A percentile compares a stretch with the other conserved stretches of the same genome.
These are phyloP conservation scores for Dothistroma septosporum DNA, from an alignment of 2,329 filamentous ascomycete genomes.

Conservation along the genomic window DNA sequence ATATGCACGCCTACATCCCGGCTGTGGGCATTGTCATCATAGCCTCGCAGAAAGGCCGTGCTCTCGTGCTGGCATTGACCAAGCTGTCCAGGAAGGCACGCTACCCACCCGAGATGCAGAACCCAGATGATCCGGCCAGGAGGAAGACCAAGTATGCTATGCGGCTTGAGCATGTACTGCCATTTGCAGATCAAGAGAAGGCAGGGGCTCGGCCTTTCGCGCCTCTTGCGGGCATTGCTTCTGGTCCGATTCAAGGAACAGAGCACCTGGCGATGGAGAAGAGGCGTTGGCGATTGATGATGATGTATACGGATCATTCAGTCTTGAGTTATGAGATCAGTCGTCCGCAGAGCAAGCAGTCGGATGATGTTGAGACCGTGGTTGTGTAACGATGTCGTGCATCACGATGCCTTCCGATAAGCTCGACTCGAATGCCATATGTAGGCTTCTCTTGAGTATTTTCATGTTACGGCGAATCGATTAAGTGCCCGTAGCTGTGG, in stretches of 20 bases:
- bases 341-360: slow-evolving; percentile 21
- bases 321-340: slow-evolving; percentile 67
- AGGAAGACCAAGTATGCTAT: slow-evolving; percentile 41
- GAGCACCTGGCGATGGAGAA: slow-evolving; percentile 31
- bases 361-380: slow-evolving; percentile 19
- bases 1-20: slow-evolving; percentile 61
- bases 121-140: slow-evolving; percentile 5
- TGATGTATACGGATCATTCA: slow-evolving; percentile 68
- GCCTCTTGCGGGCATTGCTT: slow-evolving; percentile 63
- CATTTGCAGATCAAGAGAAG: slow-evolving; percentile 52
- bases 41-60: slow-evolving; percentile 63
- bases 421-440: neutral
- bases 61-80: slow-evolving; percentile 60
- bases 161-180: slow-evolving; percentile 55
- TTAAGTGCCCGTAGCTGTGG: neutral
- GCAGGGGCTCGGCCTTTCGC: slow-evolving; percentile 43
- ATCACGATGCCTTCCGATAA: neutral
- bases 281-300: slow-evolving; percentile 61
- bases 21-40: slow-evolving; percentile 66
- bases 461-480: neutral
- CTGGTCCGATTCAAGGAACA: slow-evolving; percentile 57
- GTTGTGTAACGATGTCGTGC: slow-evolving; percentile 13
- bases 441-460: neutral
- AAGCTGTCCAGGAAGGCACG: slow-evolving; percentile 18
- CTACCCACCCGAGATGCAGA: slow-evolving; percentile 16